A percentile compares a stretch with the other conserved stretches of the same genome.
phyloP scores from a whole-genome alignment of 2,329 filamentous ascomycete genomes.

The Balansia obtecta region DNA sequence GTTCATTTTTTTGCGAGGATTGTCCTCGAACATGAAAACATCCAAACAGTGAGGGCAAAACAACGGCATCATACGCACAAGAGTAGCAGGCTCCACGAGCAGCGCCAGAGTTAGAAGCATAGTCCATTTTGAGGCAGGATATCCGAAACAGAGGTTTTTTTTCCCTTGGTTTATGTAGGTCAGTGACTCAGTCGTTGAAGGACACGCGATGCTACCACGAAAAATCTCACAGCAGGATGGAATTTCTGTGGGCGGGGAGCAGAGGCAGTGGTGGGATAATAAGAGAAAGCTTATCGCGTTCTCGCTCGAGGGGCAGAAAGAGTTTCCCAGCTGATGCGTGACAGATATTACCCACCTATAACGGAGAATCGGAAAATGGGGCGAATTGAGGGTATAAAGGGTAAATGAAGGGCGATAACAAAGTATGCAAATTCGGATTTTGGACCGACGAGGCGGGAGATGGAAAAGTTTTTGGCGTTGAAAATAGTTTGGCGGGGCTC shows the following conservation, averaged over 20 bases:
- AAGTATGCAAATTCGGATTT: slow-evolving; percentile 2
- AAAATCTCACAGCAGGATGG: neutral
- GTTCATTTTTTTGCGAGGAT: no score
- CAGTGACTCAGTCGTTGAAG: neutral
- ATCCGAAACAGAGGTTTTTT: neutral
- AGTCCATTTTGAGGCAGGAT: slow-evolving; percentile 25
- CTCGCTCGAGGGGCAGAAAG: neutral
- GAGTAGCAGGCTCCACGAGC: slow-evolving; percentile 38
- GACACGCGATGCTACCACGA: neutral
- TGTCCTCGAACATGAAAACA: no score
- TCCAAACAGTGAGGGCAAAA: neutral
- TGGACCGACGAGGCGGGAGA: slow-evolving; percentile 8
- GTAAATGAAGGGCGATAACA: slow-evolving; percentile 4
- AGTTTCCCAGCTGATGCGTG: neutral
- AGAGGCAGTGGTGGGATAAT: neutral
- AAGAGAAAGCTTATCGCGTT: neutral
- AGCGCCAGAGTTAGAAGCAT: slow-evolving; percentile 6
- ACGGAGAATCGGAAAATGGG: neutral
- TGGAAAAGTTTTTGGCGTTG: slow-evolving; percentile 16
- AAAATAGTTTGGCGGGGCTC: slow-evolving; percentile 9
- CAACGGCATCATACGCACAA: slow-evolving; percentile 27
- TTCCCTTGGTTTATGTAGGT: neutral
- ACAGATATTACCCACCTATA: slow-evolving; percentile 1
- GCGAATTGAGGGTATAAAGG: neutral
- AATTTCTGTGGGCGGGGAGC: neutral